Evolutionary conservation across 495 filamentous ascomycete species (phyloP), one percentile per base, ranked within the genome.

Genomic region (Podospora anserina): DNA sequence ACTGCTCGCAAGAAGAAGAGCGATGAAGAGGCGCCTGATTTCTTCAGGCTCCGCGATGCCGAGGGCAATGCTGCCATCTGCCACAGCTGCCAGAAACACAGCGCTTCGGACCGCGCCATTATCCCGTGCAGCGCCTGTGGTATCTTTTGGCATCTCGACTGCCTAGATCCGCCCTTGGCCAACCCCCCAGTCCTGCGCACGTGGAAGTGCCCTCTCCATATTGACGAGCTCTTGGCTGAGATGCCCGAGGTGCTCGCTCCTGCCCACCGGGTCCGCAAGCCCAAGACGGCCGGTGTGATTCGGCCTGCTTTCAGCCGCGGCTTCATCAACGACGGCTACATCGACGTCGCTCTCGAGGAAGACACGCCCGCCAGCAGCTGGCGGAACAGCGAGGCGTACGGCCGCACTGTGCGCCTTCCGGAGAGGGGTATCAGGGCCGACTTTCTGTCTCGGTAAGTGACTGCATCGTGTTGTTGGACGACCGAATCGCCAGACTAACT

Each of bases 121-220:
- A 88, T 96, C 67, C 85, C 88, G 5, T 97, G 93, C 79, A 92
- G 92, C 72, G 89, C 88, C 70, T 99, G 95, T 76, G 84, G 85
- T 2, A 82, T 90, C 26, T 84, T 85, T 44, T 99, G 93, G 88
- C 95, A 99, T 79, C 80, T 97, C 18, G 94, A 98, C 79, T 99
- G 95, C 78, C 80, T 95, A 18, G 88, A 93, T 75, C 91, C 92
- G 3, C 96, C 96, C 30, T 75, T 94, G 75, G 88, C 93, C 30
- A 85, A 88, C 61, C 91, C 92, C 16, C 94, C 94, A 4, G 74
- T 84, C 5, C 82, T 88, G 59, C 83, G 87, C 63, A 90, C 87
- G 30, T 99, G 93, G 93, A 89, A 88, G 82, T 99, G 95, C 72
- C 94, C 95, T 68, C 88, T 88, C 74, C 95, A 99, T 77, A 83